Conservation (phyloP, 2,329 filamentous ascomycete genomes). For the Penicillium janthinellum region DNA sequence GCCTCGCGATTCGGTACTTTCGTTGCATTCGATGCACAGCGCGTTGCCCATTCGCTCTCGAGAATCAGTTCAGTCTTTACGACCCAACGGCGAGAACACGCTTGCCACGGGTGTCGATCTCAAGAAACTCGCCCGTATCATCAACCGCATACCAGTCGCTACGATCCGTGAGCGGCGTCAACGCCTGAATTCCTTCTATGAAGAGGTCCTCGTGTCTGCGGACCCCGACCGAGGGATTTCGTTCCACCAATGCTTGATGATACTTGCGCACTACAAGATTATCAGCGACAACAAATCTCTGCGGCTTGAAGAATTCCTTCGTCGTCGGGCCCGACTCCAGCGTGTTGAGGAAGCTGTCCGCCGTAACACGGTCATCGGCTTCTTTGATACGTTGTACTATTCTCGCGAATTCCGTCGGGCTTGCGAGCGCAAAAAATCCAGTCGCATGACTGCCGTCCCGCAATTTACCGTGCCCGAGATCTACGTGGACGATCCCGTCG, state of each 20-base stretch:
- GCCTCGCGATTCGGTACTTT: conserved; percentile 47
- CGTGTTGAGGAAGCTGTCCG: conserved; percentile 93
- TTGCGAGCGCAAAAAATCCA: conserved; percentile 70
- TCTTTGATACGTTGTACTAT: conserved; percentile 93
- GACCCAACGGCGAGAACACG: conserved; percentile 23
- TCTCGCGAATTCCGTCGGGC: conserved; percentile 77
- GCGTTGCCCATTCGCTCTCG: conserved; percentile 1
- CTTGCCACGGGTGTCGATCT: conserved; percentile 66
- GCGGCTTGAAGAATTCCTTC: conserved; percentile 89
- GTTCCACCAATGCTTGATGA: conserved; percentile 91
- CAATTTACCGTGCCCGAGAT: conserved; percentile 87
- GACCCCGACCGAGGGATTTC: conserved; percentile 87
- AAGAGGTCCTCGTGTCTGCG: conserved; percentile 91
- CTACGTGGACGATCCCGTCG: conserved; percentile 77
- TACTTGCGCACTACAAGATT: conserved; percentile 96
- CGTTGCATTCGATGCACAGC: conserved; percentile 14
- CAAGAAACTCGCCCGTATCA: conserved; percentile 69
- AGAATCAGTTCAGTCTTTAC: conserved; percentile 3
- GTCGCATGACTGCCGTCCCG: conserved; percentile 76
- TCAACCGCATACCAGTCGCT: conserved; percentile 71
- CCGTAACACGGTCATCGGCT: conserved; percentile 84
- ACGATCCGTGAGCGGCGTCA: conserved; percentile 74
- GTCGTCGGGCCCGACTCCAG: conserved; percentile 84
- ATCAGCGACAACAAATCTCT: conserved; percentile 97
- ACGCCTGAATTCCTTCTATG: conserved; percentile 92